A percentile compares a stretch with the other conserved stretches of the same genome.
phyloP scores from a whole-genome alignment of 2,329 filamentous ascomycete genomes.

The Fusarium tuaranense region DNA sequence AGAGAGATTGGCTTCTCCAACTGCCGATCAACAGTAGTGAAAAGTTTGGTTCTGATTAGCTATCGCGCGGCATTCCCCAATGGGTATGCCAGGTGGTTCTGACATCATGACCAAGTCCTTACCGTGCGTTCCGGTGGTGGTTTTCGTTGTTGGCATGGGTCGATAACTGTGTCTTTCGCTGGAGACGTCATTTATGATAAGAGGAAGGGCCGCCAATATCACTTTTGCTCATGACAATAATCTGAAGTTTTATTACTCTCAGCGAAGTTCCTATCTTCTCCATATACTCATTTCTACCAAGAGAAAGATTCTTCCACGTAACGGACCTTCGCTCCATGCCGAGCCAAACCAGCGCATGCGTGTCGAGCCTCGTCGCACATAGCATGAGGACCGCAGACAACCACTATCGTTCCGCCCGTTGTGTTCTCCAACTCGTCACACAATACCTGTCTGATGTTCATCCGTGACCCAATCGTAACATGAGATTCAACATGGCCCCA shows the following conservation, averaged over 20 bases:
- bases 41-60: not conserved
- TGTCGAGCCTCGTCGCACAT: slow-evolving; percentile 48
- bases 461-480: slow-evolving; percentile 43
- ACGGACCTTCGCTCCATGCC: slow-evolving; percentile 39
- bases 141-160: too few relatives aligned
- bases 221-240: not conserved
- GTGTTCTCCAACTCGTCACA: slow-evolving; percentile 36
- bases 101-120: not conserved
- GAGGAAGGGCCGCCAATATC: not conserved
- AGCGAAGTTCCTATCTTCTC: not conserved
- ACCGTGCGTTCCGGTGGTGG: not conserved
- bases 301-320: slow-evolving; percentile 41
- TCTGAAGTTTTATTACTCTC: not conserved
- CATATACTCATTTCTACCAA: slow-evolving; percentile 13
- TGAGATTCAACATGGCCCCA: slow-evolving; percentile 47
- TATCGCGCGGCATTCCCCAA: not conserved
- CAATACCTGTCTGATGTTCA: slow-evolving; percentile 43
- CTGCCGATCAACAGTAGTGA: not conserved
- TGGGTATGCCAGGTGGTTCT: not conserved
- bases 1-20: not conserved
- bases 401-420: slow-evolving; percentile 42
- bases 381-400: slow-evolving; percentile 44
- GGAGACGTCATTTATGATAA: not conserved
- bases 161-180: not conserved
- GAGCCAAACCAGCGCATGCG: slow-evolving; percentile 38